Percentiles rank a stretch among this genome's conserved stretches.
These are phyloP conservation scores for Adansonia grandidieri DNA, from an alignment of 441 rosid genomes.

Conservation along the genomic window DNA sequence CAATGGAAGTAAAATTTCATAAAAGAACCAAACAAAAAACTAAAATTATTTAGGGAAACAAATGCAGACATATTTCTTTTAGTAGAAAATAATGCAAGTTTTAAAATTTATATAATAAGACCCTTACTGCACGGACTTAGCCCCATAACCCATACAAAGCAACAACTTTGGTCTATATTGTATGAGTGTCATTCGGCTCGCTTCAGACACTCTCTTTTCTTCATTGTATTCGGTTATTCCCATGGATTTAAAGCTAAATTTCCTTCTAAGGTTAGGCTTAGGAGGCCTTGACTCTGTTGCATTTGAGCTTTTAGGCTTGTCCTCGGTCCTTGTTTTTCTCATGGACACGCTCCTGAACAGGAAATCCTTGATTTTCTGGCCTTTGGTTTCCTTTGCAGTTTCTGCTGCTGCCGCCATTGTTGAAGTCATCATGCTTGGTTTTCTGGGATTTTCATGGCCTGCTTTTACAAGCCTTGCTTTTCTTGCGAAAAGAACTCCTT, in stretches of 20 bases:
- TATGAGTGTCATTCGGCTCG: constrained; percentile 29
- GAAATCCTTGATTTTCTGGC: constrained; percentile 36
- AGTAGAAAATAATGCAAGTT: no score
- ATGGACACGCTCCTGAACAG: constrained; percentile 26
- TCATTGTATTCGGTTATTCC: constrained; percentile 29
- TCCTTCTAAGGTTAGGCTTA: constrained; percentile 28
- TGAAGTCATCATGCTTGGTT: not conserved
- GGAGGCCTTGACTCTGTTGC: constrained; percentile 13
- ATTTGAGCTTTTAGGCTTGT: constrained; percentile 28
- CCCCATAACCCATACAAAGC: constrained; percentile 52
- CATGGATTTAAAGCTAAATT: constrained; percentile 35
- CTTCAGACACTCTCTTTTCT: constrained; percentile 33
- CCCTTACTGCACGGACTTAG: constrained; percentile 25
- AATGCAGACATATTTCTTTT: no score
- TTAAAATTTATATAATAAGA: not conserved
- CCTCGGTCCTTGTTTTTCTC: constrained; percentile 24
- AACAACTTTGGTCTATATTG: constrained; percentile 44
- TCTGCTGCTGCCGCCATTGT: not conserved
- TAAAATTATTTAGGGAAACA: no score
- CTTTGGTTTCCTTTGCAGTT: constrained; percentile 22
- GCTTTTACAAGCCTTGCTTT: constrained; percentile 40
- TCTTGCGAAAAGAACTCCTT: constrained; percentile 45
- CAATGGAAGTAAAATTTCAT: no score
- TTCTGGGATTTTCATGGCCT: constrained; percentile 28
- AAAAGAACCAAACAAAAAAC: no score